Conservation (phyloP, 176 grass and related monocot species). For the maize (Zea mays) region Zm-B73-REFERENCE-NAM-5.0 NC_050103.1:71473001-71473500, state of each 20-base stretch:
- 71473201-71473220: slow-evolving; percentile 60
- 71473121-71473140: slow-evolving; percentile 64
- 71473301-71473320: slow-evolving; percentile 60
- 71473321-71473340: slow-evolving; percentile 45
- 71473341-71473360: slow-evolving; percentile 59
- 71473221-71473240: slow-evolving; percentile 64
- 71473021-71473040: slow-evolving; percentile 26
- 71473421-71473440: slow-evolving; percentile 73
- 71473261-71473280: slow-evolving; percentile 56
- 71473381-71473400: slow-evolving; percentile 70
- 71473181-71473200: slow-evolving; percentile 58
- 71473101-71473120: slow-evolving; percentile 59
- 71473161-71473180: slow-evolving; percentile 43
- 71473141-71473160: slow-evolving; percentile 43
- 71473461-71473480: slow-evolving; percentile 56
- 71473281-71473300: slow-evolving; percentile 70
- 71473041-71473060: slow-evolving; percentile 20
- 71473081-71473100: slow-evolving; percentile 38
- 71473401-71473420: slow-evolving; percentile 66
- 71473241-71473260: slow-evolving; percentile 61
- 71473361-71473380: slow-evolving; percentile 71
- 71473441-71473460: slow-evolving; percentile 60
- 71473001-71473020: slow-evolving; percentile 18
- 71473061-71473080: slow-evolving; percentile 27
- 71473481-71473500: slow-evolving; percentile 66